Evolutionary conservation across 768 basidiomycete species (phyloP), one percentile per base, ranked within the genome.

Genomic region (Sarcodon sp.): DNA sequence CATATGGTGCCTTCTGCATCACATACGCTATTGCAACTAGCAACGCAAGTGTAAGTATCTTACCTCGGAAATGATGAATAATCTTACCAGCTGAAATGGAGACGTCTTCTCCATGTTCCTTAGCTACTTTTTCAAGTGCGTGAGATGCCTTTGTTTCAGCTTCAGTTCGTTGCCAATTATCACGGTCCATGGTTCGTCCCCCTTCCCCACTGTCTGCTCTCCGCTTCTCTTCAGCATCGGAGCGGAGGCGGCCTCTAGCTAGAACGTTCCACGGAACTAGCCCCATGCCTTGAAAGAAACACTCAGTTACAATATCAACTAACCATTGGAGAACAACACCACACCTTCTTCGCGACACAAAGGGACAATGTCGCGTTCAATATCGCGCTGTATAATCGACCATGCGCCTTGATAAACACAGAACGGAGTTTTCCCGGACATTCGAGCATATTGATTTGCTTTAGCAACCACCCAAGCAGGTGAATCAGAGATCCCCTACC

Each of bases 1-100:
- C 72, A 46, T 66, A 75, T 0, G 71, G 68, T 5, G 70, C 64
- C 57, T 77, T 79, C 38, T 76, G 71, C 61, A 78, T 61, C 9
- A 78, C 60, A 50, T 76, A 77, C 11, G 74, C 73, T 50, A 79
- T 71, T 7, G 74, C 73, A 3, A 76, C 72, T 71, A 37, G 18
- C 27, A 43, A 11, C n/a, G n/a, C n/a, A n/a, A n/a, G n/a, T n/a
- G 27, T 16, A n/a, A 8, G 35, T 34, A 10, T 8, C n/a, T n/a
- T n/a, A n/a, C n/a, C 33, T 10, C 31, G 33, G 15, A n/a, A 4
- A 7, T 21, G 11, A 6, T 8, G 48, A 13, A 57, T 56, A 57
- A 61, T 39, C 47, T 10, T 16, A 49, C 45, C 47, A 13, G 54
- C 43, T 34, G 50, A 50, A 46, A 58, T 51, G 39, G 33, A n/a